Evolutionary conservation across 768 basidiomycete species (phyloP).

Genomic region (Phylloporus sp.): DNA sequence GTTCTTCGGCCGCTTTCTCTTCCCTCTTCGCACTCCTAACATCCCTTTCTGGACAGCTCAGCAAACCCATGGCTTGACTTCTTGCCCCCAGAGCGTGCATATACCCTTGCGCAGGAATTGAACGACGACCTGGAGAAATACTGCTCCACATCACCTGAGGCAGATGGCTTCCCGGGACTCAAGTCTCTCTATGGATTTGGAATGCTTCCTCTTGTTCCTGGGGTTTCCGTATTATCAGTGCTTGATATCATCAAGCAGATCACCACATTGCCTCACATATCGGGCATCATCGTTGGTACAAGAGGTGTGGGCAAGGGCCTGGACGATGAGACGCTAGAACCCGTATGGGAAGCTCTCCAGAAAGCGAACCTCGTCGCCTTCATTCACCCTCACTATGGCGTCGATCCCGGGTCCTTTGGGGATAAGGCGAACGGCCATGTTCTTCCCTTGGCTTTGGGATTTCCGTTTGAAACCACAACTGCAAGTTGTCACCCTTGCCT

Average conservation of each 20-base stretch:
- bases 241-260: slow-evolving; percentile 67
- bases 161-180: slow-evolving; percentile 31
- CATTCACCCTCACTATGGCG: slow-evolving; percentile 83
- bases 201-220: slow-evolving; percentile 74
- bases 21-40: slow-evolving; percentile 16
- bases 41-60: slow-evolving; percentile 40
- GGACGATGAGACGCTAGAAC: slow-evolving; percentile 73
- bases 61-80: slow-evolving; percentile 95
- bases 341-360: slow-evolving; percentile 77
- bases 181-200: slow-evolving; percentile 81
- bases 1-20: slow-evolving; percentile 31
- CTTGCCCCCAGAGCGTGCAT: slow-evolving; percentile 62
- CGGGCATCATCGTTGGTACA: slow-evolving; percentile 79
- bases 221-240: slow-evolving; percentile 48
- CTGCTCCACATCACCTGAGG: slow-evolving; percentile 59
- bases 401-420: slow-evolving; percentile 71
- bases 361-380: slow-evolving; percentile 69
- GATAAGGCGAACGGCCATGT: slow-evolving; percentile 80
- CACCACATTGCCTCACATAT: slow-evolving; percentile 56
- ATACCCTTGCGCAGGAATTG: slow-evolving; percentile 58
- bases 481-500: slow-evolving; percentile 40
- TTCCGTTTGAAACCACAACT: slow-evolving; percentile 87
- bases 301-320: slow-evolving; percentile 72
- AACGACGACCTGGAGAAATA: slow-evolving; percentile 77
- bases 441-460: slow-evolving; percentile 79